Conservation (phyloP, 2,329 filamentous ascomycete genomes). For the Pseudogymnoascus destructans region DNA sequence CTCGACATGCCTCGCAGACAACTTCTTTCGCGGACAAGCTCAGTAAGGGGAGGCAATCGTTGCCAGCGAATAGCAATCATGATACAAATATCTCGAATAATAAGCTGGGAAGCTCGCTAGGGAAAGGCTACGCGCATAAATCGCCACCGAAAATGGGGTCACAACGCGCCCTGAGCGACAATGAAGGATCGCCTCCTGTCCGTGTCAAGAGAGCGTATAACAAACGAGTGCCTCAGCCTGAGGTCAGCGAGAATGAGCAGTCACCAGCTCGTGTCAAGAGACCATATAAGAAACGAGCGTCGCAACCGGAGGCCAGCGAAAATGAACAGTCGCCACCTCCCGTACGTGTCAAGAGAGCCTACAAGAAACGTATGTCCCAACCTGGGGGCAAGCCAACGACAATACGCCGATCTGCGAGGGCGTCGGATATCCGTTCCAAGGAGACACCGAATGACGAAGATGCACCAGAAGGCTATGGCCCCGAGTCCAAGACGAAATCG, state of each 20-base stretch:
- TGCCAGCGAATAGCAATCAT: not conserved
- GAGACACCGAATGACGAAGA: constrained; percentile 15
- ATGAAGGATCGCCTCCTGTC: not conserved
- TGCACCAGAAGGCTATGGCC: constrained; percentile 15
- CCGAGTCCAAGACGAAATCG: constrained; percentile 18
- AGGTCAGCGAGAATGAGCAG: constrained; percentile 20
- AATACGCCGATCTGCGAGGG: constrained; percentile 18
- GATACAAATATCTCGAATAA: not conserved
- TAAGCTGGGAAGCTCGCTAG: not conserved
- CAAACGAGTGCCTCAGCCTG: constrained; percentile 17
- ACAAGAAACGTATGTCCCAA: constrained; percentile 12
- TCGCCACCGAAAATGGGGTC: not conserved
- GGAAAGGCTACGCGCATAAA: constrained; percentile 1
- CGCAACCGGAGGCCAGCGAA: constrained; percentile 15
- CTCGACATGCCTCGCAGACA: constrained; percentile 33
- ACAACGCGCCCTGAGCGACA: not conserved
- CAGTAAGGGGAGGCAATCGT: not conserved
- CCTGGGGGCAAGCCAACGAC: constrained; percentile 15
- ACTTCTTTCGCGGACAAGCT: constrained; percentile 13
- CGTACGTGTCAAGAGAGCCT: constrained; percentile 13
- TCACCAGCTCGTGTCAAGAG: constrained; percentile 16
- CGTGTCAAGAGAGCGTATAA: constrained; percentile 13
- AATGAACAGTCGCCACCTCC: constrained; percentile 3
- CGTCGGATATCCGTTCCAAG: constrained; percentile 14
- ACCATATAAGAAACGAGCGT: not conserved